Evolutionary conservation across 805 yeast species (phyloP), one percentile per base, ranked within the genome.

Genomic region (Hanseniaspora pseudoguilliermondii): DNA sequence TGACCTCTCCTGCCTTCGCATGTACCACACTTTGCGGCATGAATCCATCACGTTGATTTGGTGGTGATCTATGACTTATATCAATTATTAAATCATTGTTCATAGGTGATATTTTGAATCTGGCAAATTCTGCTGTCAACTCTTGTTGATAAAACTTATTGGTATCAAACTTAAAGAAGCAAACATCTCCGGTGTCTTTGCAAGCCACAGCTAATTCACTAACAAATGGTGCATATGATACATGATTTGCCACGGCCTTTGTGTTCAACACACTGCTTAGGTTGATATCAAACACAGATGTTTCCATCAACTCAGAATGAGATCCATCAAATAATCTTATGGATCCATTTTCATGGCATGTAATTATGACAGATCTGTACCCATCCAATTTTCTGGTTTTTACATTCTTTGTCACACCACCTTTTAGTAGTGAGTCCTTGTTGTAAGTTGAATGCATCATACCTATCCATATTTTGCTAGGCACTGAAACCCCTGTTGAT

Each of bases 331-430:
- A 83, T 10, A 91, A 73, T 54, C 96, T 75, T 0, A 93, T 79
- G 38, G 83, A 77, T 0, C 97, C 97, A 65, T 84, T 84, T 38
- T 82, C 78, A 64, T 93, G 96, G 0, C 97, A 97, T 0, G 95
- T 82, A 1, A 88, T 81, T 43, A 90, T 71, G 13, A 78, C 78
- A 3, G 83, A 78, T 42, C 85, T 74, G 23, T 72, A 68, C 38
- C 77, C 81, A 34, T 71, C 72, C 23, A 76, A 74, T 21, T 49
- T 50, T 55, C 57, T 55, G 15, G 50, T 39, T 35, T 75, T 70
- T 4, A 44, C 40, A 38, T 44, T 36, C 0, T 75, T 75, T 0
- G 95, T 84, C 2, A 82, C 78, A 5, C 99, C 98, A 49, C 98
- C 98, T 55, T 74, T 76, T 38, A 90, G 71, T 5, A 88, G 68